Base-by-base conservation (phyloP, 1,284 basidiomycete genomes). In the Malassezia cuniculi region DNA sequence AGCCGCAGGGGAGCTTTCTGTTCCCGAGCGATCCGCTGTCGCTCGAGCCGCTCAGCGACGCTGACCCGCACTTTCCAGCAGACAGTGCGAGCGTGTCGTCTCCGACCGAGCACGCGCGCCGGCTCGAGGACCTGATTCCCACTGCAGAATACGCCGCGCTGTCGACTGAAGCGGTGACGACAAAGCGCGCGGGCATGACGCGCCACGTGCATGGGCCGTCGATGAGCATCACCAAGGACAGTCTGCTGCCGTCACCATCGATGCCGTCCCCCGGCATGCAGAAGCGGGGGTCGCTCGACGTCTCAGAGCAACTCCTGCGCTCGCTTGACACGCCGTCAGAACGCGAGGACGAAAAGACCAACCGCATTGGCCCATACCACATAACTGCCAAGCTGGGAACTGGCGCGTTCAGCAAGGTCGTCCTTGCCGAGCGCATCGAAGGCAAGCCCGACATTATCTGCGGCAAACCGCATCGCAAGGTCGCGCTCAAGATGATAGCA, bases 401-500 rank as follows among this genome's bases (percentile, higher is more conserved):
- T 4, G 61, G 61, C n/a, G 61, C 61, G 2, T 65, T 65, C 36
- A 63, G 60, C 38, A 52, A 53, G 17, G 61, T 65, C 6, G 60
- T 57, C 1, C 47, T 60, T 10, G 61, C 36, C 16, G 21, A 41
- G 32, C 39, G 21, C 10, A 15, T 5, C 7, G 28, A 5, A 14
- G 32, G 19, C 7, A 16, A 19, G 9, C 17, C 14, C 6, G n/a
- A n/a, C n/a, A n/a, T n/a, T n/a, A n/a, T n/a, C n/a, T n/a, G n/a
- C n/a, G n/a, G n/a, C n/a, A 36, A 32, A 10, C 28, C 14, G 8
- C 68, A 71, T 22, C 65, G 73, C 31, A 59, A 82, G 1, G 83
- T 85, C 6, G 85, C 85, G 6, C 77, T 89, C 57, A 89, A 89
- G 72, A 76, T 86, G 73, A 81, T 85, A 17, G 75, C 79, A 35